Conservation (phyloP, 768 basidiomycete genomes). For the Multifurca ochricompacta region DNA sequence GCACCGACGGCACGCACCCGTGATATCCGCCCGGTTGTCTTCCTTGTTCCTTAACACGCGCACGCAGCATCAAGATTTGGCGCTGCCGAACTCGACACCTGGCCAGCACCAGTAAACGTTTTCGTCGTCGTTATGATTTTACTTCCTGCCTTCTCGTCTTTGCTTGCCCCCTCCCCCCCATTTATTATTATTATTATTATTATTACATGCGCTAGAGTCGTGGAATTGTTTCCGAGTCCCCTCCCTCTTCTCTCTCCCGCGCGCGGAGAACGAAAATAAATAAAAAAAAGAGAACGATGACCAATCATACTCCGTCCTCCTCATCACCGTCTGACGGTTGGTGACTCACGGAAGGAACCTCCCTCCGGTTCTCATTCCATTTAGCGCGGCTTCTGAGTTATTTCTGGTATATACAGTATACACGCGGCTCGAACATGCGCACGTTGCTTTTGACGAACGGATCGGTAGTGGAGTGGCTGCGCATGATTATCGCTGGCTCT, state of each 20-base stretch:
- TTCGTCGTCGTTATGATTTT: too few species aligned
- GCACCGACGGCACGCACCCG: not conserved
- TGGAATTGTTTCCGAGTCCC: too few species aligned
- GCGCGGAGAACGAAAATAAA: too few species aligned
- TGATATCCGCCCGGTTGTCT: not conserved
- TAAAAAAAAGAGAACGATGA: too few species aligned
- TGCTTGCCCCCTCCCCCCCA: too few species aligned
- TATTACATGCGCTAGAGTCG: too few species aligned
- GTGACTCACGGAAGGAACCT: not conserved
- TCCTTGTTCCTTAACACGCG: not conserved
- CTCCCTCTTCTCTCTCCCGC: too few species aligned
- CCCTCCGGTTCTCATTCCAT: not conserved
- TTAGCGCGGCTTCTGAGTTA: not conserved
- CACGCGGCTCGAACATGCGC: not conserved
- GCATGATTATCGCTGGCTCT: conserved; percentile 2
- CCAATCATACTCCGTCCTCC: not conserved
- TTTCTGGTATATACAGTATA: too few species aligned
- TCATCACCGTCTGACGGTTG: not conserved
- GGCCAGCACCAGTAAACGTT: not conserved
- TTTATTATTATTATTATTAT: too few species aligned
- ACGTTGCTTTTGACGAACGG: not conserved
- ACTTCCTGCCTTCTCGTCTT: too few species aligned
- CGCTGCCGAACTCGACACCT: conserved; percentile 1
- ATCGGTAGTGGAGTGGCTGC: not conserved
- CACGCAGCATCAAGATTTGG: too few species aligned